Base-by-base conservation (phyloP, 306 rosid genomes). In the Sesbania bispinosa region DNA sequence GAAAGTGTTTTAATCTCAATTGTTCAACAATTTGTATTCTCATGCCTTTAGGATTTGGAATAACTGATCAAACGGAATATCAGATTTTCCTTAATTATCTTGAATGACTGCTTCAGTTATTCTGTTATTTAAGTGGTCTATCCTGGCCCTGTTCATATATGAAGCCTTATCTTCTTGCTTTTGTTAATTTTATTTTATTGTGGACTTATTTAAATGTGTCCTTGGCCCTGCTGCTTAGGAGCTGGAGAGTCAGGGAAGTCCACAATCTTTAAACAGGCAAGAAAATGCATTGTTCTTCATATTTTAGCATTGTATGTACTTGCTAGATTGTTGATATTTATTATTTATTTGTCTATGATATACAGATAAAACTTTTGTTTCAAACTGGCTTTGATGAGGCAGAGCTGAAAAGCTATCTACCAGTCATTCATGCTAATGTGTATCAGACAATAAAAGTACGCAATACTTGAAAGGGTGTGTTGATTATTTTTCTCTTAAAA, bases 391-490 rank as follows among this genome's bases (percentile, higher is more conserved):
- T 95, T 76, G 97, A 91, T 5, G 97, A 95, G 78, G 87, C 97
- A 62, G 97, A 95, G 85, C 90, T 95, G 75, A 88, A 85, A 85
- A 86, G 96, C 85, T 94, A 91, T 77, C 77, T 82, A 70, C 85
- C 97, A 33, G 96, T 95, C 87, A 88, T 94, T 80, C 99, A 95
- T 72, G 99, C 99, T 81, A 95, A 95, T 46, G 96, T 91, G 79
- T 95, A 87, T 89, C 99, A 95, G 97, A 95, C 97, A 84, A 95
- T 95, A 95, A 95, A 95, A 95, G 99, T 95, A 95, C 74, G 99
- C 96, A 95, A 91, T 89, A 87, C 85, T 91, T 88, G 93, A 94
- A 89, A 94, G 99, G 99, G 96, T 94, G 96, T 94, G 97, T 94
- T 91, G 85, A 89, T 94, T 84, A 84, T 87, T 87, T 90, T 89